Evolutionary conservation across 2,329 filamentous ascomycete genomes (phyloP).

Genomic region (Colletotrichum sp.): DNA sequence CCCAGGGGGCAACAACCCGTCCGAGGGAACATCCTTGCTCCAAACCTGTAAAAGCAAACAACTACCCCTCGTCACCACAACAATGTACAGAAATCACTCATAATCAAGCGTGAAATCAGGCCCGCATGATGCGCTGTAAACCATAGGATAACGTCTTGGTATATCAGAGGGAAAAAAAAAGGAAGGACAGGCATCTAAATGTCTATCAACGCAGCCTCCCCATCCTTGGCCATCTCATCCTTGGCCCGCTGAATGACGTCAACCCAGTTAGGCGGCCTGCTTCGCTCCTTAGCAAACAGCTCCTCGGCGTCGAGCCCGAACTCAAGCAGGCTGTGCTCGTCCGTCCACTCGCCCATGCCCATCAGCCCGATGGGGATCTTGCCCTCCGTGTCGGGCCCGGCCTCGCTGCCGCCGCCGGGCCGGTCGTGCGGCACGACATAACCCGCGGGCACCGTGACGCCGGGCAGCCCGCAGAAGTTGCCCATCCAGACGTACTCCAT

Average conservation of each 20-base stretch:
- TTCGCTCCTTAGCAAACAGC: slow-evolving; percentile 36
- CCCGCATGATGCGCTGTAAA: not conserved
- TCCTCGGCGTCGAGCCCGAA: slow-evolving; percentile 54
- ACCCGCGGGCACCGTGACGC: slow-evolving; percentile 50
- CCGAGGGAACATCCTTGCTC: not conserved
- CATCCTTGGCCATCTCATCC: slow-evolving; percentile 21
- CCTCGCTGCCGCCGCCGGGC: slow-evolving; percentile 33
- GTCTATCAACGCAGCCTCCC: slow-evolving; percentile 16
- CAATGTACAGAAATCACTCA: not conserved
- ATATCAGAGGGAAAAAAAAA: not conserved
- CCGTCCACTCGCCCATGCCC: slow-evolving; percentile 61
- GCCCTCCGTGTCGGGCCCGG: slow-evolving; percentile 36
- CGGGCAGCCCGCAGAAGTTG: slow-evolving; percentile 54
- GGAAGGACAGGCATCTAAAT: not conserved
- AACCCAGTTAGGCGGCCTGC: slow-evolving; percentile 46
- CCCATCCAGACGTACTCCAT: slow-evolving; percentile 59
- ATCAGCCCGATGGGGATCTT: slow-evolving; percentile 59
- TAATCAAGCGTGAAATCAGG: not conserved
- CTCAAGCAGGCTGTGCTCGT: slow-evolving; percentile 51
- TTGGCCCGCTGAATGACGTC: slow-evolving; percentile 46
- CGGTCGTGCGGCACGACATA: slow-evolving; percentile 43
- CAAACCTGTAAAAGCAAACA: not conserved
- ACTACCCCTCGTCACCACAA: not conserved
- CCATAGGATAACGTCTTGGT: not conserved
- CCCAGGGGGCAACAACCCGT: not conserved